Evolutionary conservation across 805 yeast genomes (phyloP).

Genomic region (Yarrowia keelungensis): DNA sequence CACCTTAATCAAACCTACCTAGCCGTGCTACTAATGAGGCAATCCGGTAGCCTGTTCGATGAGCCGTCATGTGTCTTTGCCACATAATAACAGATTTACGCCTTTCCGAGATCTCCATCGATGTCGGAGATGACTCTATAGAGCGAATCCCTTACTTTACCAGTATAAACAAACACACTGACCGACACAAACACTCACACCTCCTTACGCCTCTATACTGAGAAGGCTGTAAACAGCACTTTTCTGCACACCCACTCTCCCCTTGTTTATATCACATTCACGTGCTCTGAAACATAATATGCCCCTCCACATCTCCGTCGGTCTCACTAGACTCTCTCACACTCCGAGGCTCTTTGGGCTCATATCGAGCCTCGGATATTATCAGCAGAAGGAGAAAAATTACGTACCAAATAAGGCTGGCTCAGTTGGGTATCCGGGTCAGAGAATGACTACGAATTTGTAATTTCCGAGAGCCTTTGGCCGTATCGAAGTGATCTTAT

Average conservation of each 20-base stretch:
- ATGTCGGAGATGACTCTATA: background rate
- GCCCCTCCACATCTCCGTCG: background rate
- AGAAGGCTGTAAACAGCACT: too few relatives aligned
- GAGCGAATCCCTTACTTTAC: too few relatives aligned
- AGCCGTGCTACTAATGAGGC: constrained; percentile 7
- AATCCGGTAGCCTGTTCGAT: background rate
- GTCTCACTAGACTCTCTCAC: background rate
- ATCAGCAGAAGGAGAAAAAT: background rate
- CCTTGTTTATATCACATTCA: background rate
- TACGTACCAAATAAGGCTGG: background rate
- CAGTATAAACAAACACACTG: too few relatives aligned
- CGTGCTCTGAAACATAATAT: background rate
- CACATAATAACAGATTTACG: background rate
- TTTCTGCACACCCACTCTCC: too few relatives aligned
- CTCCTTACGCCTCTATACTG: too few relatives aligned
- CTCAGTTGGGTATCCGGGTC: background rate
- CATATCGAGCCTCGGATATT: background rate
- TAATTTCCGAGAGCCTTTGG: too few relatives aligned
- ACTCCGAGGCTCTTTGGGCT: background rate
- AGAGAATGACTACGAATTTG: background rate
- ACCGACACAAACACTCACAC: too few relatives aligned
- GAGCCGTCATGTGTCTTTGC: constrained; percentile 12
- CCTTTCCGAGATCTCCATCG: background rate
- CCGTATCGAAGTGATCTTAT: too few relatives aligned
- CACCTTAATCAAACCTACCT: constrained; percentile 6